Evolutionary conservation across 441 rosid species (phyloP).

Genomic region (Euphorbia celastroides): DNA sequence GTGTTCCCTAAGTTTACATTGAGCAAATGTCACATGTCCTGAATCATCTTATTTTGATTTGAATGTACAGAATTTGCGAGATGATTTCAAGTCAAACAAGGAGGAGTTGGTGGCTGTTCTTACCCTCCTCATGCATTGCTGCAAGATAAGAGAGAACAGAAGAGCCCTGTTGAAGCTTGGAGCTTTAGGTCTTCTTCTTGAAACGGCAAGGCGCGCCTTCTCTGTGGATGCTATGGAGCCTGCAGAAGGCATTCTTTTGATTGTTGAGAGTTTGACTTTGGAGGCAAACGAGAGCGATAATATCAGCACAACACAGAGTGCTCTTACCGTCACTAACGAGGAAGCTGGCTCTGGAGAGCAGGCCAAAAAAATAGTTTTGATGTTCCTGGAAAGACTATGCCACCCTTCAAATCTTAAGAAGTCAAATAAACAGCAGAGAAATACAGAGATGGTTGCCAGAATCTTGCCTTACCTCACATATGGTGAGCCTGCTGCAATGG

Average conservation of each 20-base stretch:
- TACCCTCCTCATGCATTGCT: slow-evolving; percentile 96
- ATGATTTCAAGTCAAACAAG: slow-evolving; percentile 96
- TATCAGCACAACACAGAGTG: slow-evolving; percentile 76
- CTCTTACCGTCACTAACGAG: slow-evolving; percentile 81
- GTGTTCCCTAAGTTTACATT: neutral
- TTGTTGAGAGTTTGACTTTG: slow-evolving; percentile 94
- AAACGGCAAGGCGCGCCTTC: slow-evolving; percentile 97
- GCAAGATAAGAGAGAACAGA: slow-evolving; percentile 96
- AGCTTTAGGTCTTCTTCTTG: slow-evolving; percentile 97
- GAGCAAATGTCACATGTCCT: neutral
- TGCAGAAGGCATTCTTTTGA: slow-evolving; percentile 99
- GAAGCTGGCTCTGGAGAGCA: slow-evolving; percentile 92
- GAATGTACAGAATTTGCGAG: slow-evolving; percentile 63
- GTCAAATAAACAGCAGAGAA: slow-evolving; percentile 98
- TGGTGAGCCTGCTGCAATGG: slow-evolving; percentile 99
- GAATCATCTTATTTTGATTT: slow-evolving; percentile 10
- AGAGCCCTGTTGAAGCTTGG: slow-evolving; percentile 82
- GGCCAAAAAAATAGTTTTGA: slow-evolving; percentile 98
- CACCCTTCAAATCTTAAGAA: slow-evolving; percentile 88
- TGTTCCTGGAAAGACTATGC: slow-evolving; percentile 96
- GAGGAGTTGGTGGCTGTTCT: slow-evolving; percentile 97
- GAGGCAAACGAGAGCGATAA: slow-evolving; percentile 98
- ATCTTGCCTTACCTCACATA: slow-evolving; percentile 98
- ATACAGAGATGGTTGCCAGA: slow-evolving; percentile 99
- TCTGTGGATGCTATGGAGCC: slow-evolving; percentile 99